These are phyloP conservation scores for Helichrysum umbraculigerum DNA, from an alignment of 129 eudicot genomes.

Conservation along the genomic window DNA sequence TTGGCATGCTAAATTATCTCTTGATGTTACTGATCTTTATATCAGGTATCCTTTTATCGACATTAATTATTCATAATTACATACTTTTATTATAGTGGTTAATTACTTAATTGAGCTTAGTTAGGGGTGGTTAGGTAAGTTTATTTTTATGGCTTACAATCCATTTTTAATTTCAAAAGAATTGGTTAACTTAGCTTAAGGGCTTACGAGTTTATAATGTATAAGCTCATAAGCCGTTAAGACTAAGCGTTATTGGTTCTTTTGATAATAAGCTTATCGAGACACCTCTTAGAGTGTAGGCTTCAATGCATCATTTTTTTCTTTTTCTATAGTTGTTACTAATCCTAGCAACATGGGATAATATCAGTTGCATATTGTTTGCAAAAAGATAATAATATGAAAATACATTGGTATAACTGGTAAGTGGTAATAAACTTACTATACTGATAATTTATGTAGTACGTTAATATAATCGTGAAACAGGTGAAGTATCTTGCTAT, in stretches of 20 bases:
- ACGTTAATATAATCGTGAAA: neutral
- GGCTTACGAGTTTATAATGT: no score
- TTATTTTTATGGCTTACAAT: no score
- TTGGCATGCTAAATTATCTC: slow-evolving; percentile 91
- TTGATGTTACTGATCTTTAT: slow-evolving; percentile 81
- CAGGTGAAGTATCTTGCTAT: neutral
- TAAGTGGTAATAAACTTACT: neutral
- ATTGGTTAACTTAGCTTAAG: no score
- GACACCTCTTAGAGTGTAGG: no score
- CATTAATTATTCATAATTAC: neutral
- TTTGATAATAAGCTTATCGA: no score
- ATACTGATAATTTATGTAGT: neutral
- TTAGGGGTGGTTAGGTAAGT: neutral
- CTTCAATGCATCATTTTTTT: no score
- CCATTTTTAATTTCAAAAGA: no score
- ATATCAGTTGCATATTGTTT: neutral
- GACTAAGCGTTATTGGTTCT: no score
- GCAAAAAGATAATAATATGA: neutral
- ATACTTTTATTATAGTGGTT: neutral
- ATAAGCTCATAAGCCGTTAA: no score
- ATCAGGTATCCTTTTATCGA: slow-evolving; percentile 57
- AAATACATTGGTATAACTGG: neutral
- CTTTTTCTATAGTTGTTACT: no score
- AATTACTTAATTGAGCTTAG: neutral
- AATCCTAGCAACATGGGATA: neutral